Conservation (phyloP, 768 basidiomycete genomes). For the Boletus pseudopeckii region DNA sequence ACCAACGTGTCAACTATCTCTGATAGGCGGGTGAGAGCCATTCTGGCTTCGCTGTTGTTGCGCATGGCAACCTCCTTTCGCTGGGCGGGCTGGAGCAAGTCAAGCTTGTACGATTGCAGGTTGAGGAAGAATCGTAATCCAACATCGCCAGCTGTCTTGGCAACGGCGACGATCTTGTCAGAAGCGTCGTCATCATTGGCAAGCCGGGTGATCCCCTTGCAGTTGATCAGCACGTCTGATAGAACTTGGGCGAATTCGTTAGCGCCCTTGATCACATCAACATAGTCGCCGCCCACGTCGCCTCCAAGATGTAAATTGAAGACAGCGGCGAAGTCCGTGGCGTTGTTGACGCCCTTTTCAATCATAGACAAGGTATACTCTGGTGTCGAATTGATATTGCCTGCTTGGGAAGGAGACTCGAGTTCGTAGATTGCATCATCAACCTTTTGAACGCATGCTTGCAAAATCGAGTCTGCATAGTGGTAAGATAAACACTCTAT, state of each 20-base stretch:
- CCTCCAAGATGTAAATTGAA: slow-evolving; percentile 89
- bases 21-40: slow-evolving; percentile 78
- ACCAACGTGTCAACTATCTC: slow-evolving; percentile 83
- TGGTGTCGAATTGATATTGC: slow-evolving; percentile 95
- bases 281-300: slow-evolving; percentile 88
- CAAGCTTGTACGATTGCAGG: slow-evolving; percentile 92
- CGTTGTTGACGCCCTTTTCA: slow-evolving; percentile 92
- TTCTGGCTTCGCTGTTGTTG: slow-evolving; percentile 84
- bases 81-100: slow-evolving; percentile 67
- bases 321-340: slow-evolving; percentile 92
- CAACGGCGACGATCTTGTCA: slow-evolving; percentile 83
- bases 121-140: slow-evolving; percentile 93
- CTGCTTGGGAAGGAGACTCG: slow-evolving; percentile 91
- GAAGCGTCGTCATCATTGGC: slow-evolving; percentile 87
- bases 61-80: slow-evolving; percentile 86
- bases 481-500: slow-evolving; percentile 10
- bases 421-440: slow-evolving; percentile 98
- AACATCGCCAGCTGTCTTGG: slow-evolving; percentile 83
- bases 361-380: slow-evolving; percentile 98
- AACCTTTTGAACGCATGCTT: slow-evolving; percentile 94
- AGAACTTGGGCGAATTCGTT: slow-evolving; percentile 95
- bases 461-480: slow-evolving; percentile 83
- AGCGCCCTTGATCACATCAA: slow-evolving; percentile 96
- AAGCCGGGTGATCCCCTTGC: slow-evolving; percentile 93
- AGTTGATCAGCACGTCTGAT: slow-evolving; percentile 87